phyloP scores from a whole-genome alignment of 1,284 basidiomycete species.

The Tilletia setariae region DNA sequence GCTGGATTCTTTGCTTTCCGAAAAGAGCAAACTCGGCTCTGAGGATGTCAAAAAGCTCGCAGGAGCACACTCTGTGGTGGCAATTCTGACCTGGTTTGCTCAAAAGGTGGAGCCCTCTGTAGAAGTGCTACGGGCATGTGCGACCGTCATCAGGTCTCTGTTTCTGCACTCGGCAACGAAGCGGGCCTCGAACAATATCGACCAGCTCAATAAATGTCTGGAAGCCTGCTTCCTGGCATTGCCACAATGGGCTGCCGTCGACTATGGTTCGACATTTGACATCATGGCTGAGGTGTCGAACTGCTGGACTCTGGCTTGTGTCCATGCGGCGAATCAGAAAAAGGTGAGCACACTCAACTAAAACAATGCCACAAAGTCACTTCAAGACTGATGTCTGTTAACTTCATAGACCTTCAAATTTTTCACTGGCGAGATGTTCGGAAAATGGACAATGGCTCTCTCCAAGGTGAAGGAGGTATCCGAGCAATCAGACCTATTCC shows the following conservation, averaged over 20 bases:
- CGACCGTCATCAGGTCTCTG: neutral
- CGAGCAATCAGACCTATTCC: neutral
- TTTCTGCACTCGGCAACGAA: constrained; percentile 6
- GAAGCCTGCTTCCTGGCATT: neutral
- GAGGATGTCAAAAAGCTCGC: constrained; percentile 12
- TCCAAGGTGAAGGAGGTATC: neutral
- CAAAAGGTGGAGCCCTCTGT: neutral
- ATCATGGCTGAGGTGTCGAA: neutral
- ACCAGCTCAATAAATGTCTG: constrained; percentile 8
- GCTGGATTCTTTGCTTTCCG: neutral
- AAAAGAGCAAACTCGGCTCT: neutral
- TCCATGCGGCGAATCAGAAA: neutral
- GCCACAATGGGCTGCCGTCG: neutral
- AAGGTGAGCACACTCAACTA: neutral
- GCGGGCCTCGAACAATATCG: constrained; percentile 5
- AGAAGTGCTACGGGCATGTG: neutral
- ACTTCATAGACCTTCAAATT: neutral
- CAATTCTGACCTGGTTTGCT: constrained; percentile 3
- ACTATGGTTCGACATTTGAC: neutral
- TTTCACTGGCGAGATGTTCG: constrained; percentile 6
- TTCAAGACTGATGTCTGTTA: neutral
- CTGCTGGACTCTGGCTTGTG: constrained; percentile 8
- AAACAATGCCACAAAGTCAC: no score
- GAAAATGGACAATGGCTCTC: neutral
- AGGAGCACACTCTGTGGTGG: neutral